Conservation (phyloP, 345 rosid genomes). For the Trapa incisa region DNA sequence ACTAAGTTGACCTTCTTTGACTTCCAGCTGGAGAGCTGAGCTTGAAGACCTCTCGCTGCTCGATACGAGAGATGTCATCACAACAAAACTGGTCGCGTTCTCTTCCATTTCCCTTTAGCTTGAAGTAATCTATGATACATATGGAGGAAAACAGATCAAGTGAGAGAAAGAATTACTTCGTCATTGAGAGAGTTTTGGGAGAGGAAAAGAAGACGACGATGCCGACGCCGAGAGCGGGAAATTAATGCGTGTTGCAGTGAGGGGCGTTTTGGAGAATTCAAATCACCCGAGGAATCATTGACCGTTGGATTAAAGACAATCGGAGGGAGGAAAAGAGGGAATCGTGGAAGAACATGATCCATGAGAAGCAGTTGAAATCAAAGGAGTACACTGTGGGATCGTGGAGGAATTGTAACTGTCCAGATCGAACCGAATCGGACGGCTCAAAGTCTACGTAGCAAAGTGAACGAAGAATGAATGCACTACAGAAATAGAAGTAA, state of each 20-base stretch:
- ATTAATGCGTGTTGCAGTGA: background rate
- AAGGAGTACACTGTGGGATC: constrained; percentile 2
- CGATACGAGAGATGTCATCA: constrained; percentile 77
- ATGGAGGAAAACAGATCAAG: constrained; percentile 3
- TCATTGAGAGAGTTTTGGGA: background rate
- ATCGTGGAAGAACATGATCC: constrained; percentile 7
- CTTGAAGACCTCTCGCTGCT: constrained; percentile 99
- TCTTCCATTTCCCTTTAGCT: constrained; percentile 50
- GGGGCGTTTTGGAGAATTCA: background rate
- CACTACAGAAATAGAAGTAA: background rate
- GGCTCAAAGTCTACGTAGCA: background rate
- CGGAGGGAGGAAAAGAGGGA: background rate
- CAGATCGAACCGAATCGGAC: background rate
- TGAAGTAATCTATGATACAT: background rate
- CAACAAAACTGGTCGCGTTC: constrained; percentile 64
- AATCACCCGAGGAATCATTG: background rate
- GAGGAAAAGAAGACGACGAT: background rate
- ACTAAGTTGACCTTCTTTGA: constrained; percentile 56
- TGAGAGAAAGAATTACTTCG: constrained; percentile 19
- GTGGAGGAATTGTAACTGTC: background rate
- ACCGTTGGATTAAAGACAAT: constrained; percentile 1
- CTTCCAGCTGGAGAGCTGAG: constrained; percentile 69
- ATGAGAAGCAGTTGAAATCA: constrained; percentile 2
- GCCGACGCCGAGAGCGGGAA: background rate
- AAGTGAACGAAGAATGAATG: background rate